Percentiles rank a stretch among this genome's conserved stretches.
Conservation (phyloP, 1,284 basidiomycete genomes). For the Xanthoconium separans region DNA sequence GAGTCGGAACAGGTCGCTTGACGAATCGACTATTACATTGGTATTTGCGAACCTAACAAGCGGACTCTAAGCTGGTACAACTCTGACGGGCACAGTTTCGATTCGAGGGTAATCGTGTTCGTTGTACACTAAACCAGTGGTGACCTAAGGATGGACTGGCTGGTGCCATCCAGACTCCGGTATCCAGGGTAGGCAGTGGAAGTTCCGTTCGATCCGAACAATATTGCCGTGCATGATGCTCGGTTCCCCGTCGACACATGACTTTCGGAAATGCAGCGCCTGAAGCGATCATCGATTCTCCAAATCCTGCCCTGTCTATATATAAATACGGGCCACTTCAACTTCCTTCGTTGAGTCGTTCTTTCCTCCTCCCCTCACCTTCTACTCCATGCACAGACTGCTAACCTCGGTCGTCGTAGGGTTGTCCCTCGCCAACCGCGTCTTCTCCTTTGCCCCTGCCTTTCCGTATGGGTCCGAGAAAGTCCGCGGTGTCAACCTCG, state of each 20-base stretch:
- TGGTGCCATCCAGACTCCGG: too few species aligned
- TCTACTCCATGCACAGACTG: conserved; percentile 10
- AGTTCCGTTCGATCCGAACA: too few species aligned
- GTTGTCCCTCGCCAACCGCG: conserved; percentile 13
- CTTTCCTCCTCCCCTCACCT: background rate
- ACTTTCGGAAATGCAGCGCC: conserved; percentile 11
- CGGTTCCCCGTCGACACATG: conserved; percentile 3
- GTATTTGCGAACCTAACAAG: too few species aligned
- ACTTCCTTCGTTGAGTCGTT: background rate
- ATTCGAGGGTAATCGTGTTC: too few species aligned
- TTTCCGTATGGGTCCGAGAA: conserved; percentile 50
- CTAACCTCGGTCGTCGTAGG: conserved; percentile 16
- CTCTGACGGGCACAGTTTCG: too few species aligned
- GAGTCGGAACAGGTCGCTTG: too few species aligned
- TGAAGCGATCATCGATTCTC: conserved; percentile 8
- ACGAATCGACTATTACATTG: too few species aligned
- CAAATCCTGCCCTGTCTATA: conserved; percentile 13
- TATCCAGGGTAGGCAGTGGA: too few species aligned
- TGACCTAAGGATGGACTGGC: too few species aligned
- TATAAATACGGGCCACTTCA: conserved; percentile 4
- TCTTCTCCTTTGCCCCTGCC: conserved; percentile 36
- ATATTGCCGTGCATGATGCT: background rate
- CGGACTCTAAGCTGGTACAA: too few species aligned
- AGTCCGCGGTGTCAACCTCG: conserved; percentile 58
- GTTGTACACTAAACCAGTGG: too few species aligned